Conservation (phyloP, 2,329 filamentous ascomycete species). For the Epichloe typhina region DNA sequence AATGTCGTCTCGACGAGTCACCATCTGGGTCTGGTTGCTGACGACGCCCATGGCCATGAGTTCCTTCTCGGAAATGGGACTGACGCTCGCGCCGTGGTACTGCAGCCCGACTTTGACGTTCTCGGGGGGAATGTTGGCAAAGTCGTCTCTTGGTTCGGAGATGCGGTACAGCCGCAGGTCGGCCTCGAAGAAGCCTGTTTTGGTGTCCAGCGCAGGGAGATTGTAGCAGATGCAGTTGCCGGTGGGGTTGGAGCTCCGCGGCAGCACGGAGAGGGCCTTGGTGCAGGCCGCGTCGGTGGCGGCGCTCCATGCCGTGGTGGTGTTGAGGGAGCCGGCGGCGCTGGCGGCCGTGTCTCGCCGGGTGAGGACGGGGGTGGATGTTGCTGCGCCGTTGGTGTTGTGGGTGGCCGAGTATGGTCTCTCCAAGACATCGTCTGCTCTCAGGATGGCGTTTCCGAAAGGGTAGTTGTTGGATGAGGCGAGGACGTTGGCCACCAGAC, state of each 20-base stretch:
- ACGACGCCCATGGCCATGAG: constrained; percentile 14
- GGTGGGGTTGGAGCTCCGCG: constrained; percentile 54
- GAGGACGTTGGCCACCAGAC: not conserved
- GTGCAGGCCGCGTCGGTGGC: constrained; percentile 47
- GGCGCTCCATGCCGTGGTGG: constrained; percentile 41
- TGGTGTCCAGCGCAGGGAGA: constrained; percentile 51
- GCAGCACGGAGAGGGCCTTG: constrained; percentile 38
- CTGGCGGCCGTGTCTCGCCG: constrained; percentile 5
- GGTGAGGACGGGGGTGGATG: not conserved
- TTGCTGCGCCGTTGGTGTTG: not conserved
- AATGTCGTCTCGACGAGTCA: not conserved
- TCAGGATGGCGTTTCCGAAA: not conserved
- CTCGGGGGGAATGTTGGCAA: constrained; percentile 34
- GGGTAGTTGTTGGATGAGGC: not conserved
- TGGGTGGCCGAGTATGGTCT: constrained; percentile 2
- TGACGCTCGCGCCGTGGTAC: constrained; percentile 37
- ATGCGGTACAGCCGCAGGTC: constrained; percentile 65
- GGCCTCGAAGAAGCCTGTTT: constrained; percentile 59
- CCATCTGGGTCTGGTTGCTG: constrained; percentile 8
- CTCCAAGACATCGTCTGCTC: constrained; percentile 4
- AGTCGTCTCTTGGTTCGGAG: constrained; percentile 41
- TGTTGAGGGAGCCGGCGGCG: constrained; percentile 30
- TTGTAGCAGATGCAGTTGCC: constrained; percentile 78
- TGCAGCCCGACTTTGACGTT: constrained; percentile 41
- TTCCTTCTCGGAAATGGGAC: constrained; percentile 14